Evolutionary conservation across 495 filamentous ascomycete species (phyloP).

Genomic region (Cercophora newfieldiana): DNA sequence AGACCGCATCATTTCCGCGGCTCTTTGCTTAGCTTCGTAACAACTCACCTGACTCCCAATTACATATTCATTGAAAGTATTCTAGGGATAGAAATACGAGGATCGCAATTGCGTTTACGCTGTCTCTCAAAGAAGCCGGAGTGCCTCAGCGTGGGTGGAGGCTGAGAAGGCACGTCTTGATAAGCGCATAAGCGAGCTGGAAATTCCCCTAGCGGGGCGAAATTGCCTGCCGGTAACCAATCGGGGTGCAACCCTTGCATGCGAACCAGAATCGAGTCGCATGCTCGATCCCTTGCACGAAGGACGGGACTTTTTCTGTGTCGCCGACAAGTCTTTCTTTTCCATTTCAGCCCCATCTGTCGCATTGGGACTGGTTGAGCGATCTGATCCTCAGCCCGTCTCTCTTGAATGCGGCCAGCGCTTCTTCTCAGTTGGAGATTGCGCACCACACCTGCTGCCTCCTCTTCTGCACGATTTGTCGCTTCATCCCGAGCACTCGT

Average conservation of each 20-base stretch:
- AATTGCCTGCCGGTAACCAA: background rate
- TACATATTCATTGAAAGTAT: background rate
- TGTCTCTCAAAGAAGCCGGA: background rate
- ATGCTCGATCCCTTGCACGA: background rate
- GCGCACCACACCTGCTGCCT: slow-evolving; percentile 13
- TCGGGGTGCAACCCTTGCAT: too few relatives aligned
- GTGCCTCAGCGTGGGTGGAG: too few relatives aligned
- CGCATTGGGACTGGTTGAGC: slow-evolving; percentile 4
- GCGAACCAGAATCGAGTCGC: background rate
- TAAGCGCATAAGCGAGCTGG: background rate
- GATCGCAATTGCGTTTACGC: background rate
- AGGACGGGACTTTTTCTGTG: background rate
- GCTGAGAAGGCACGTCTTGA: too few relatives aligned
- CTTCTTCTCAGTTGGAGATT: slow-evolving; percentile 21
- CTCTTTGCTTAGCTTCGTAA: too few relatives aligned
- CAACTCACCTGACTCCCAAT: background rate
- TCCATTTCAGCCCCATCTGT: background rate
- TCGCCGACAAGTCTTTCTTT: background rate
- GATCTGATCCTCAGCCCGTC: background rate
- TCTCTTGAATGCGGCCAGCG: slow-evolving; percentile 27
- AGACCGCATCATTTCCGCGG: too few relatives aligned
- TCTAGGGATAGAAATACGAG: background rate
- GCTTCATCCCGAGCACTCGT: background rate
- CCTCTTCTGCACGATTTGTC: slow-evolving; percentile 2
- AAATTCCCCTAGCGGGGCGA: background rate